Conservation (phyloP, 225 moss, liverwort and hornwort species). For the Anthoceros angustus region DNA sequence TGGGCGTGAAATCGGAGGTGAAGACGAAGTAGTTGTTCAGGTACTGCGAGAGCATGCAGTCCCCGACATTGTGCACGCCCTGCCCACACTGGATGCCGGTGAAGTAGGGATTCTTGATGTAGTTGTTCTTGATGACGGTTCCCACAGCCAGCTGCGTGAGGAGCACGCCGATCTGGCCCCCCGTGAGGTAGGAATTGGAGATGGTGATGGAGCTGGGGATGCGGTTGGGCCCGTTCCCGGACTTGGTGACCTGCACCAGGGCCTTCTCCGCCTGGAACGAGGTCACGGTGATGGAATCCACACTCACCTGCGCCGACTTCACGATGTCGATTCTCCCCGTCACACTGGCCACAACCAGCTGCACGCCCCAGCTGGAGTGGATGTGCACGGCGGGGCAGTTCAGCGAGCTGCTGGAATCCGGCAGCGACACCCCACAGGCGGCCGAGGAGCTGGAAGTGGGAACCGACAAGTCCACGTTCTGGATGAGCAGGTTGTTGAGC, state of each 20-base stretch:
- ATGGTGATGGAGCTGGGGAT: not conserved
- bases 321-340: not conserved
- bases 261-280: not conserved
- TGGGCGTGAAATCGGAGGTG: not conserved
- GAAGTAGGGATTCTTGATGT: not conserved
- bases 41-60: slow-evolving; percentile 1
- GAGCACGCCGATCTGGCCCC: not conserved
- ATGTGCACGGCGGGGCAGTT: slow-evolving; percentile 1
- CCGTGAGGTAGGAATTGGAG: not conserved
- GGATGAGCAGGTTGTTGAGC: slow-evolving; percentile 3
- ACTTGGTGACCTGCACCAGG: not conserved
- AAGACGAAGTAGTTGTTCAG: not conserved
- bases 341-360: not conserved
- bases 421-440: not conserved
- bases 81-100: slow-evolving; percentile 4
- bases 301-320: not conserved
- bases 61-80: not conserved
- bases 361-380: slow-evolving; percentile 3
- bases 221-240: not conserved
- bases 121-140: not conserved
- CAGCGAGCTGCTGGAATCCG: not conserved
- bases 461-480: not conserved
- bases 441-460: not conserved
- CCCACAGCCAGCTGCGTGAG: not conserved
- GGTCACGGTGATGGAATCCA: not conserved